phyloP scores from a whole-genome alignment of 805 yeast species.

The Nakazawaea laoshanensis region DNA sequence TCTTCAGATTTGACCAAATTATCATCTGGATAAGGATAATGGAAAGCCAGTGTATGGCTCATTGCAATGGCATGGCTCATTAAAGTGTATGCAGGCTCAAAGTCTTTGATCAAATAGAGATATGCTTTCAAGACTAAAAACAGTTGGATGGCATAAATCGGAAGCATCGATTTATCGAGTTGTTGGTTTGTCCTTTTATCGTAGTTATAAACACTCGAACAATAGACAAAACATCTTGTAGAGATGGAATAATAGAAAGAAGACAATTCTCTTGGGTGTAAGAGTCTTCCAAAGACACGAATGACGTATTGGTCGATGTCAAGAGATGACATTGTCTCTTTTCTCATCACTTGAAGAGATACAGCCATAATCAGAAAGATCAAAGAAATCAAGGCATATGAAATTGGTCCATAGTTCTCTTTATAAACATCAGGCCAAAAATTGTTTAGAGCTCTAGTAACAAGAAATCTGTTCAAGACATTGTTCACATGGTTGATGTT shows the following conservation, averaged over 20 bases:
- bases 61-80: neutral
- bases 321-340: neutral
- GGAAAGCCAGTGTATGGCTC: neutral
- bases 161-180: neutral
- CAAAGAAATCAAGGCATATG: constrained; percentile 4
- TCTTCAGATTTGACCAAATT: neutral
- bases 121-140: constrained; percentile 1
- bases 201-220: neutral
- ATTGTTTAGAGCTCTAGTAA: constrained; percentile 1
- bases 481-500: constrained; percentile 4
- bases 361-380: constrained; percentile 3
- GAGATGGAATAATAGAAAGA: neutral
- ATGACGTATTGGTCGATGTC: neutral
- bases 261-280: neutral
- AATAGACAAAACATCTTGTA: neutral
- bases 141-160: neutral
- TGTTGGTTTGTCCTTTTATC: neutral
- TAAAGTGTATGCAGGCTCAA: neutral
- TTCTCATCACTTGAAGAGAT: neutral
- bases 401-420: constrained; percentile 1
- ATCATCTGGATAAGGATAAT: neutral
- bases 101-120: constrained; percentile 1
- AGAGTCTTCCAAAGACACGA: neutral
- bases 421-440: constrained; percentile 2
- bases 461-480: constrained; percentile 3